phyloP scores from a whole-genome alignment of 1,284 basidiomycete species.

The Fomitopsis schrenkii region DNA sequence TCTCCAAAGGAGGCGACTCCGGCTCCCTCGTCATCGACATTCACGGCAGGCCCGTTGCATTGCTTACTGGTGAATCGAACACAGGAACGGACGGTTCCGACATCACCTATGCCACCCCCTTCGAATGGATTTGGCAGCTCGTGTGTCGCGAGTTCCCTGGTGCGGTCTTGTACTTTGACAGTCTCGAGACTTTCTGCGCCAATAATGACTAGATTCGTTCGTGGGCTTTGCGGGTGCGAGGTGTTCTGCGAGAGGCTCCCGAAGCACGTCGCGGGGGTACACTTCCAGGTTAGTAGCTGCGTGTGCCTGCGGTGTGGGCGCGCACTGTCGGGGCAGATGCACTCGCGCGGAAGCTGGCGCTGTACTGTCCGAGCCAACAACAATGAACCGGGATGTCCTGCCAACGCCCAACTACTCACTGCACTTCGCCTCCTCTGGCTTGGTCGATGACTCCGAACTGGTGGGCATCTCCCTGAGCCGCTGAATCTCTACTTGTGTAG shows the following conservation, averaged over 20 bases:
- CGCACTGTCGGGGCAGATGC: background rate
- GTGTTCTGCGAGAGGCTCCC: background rate
- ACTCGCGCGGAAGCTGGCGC: background rate
- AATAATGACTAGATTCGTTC: background rate
- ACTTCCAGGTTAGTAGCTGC: background rate
- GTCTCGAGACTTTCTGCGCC: background rate
- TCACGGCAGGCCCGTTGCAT: conserved; percentile 23
- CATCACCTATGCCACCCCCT: conserved; percentile 30
- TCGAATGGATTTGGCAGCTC: conserved; percentile 29
- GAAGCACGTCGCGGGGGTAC: background rate
- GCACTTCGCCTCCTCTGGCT: too few species aligned
- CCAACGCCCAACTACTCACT: too few species aligned
- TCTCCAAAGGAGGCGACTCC: conserved; percentile 29
- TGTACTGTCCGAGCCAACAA: background rate
- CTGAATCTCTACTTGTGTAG: too few species aligned
- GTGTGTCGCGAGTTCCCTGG: conserved; percentile 26
- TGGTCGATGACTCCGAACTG: too few species aligned
- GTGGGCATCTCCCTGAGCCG: too few species aligned
- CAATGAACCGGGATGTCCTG: background rate
- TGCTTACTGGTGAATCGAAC: conserved; percentile 30
- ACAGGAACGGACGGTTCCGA: conserved; percentile 21
- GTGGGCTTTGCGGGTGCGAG: background rate
- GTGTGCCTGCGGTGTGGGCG: background rate
- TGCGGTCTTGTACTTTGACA: conserved; percentile 25
- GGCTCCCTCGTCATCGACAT: conserved; percentile 20